Evolutionary conservation across 108 stramenopile species (phyloP), one percentile per base, ranked within the genome.

Genomic region (Nitzschia inconspicua): DNA sequence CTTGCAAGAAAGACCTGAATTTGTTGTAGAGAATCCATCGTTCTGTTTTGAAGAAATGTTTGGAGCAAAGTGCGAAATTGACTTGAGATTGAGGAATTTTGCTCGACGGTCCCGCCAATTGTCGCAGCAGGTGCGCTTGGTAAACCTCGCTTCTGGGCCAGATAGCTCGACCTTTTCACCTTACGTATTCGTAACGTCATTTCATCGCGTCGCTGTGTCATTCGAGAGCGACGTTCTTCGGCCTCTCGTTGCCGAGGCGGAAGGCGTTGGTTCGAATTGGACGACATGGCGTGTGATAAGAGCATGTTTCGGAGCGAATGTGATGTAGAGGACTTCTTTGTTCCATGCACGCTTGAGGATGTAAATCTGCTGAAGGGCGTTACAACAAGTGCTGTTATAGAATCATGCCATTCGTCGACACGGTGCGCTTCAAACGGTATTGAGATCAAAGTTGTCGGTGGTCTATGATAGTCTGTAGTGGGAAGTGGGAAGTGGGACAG

Each of bases 161-260:
- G 43, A 27, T 72, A 72, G 20, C 50, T 44, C 30, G 62, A 63
- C 37, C 54, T 63, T 44, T 72, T 72, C 35, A 64, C 48, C 31
- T 72, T 72, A 26, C 70, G 62, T 29, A 72, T 63, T 26, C 57
- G 32, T 10, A 24, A 36, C 4, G 63, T 62, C 40, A 64, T 32
- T 27, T 46, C 70, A 44, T 58, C 48, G 8, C 70, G 55, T 52
- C 60, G 55, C 27, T 64, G 70, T 6, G 62, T 72, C 56, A 63
- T 64, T 2, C 63, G 55, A 51, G 13, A 36, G 0, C 63, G 62
- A 9, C 57, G n/a, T 8, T 72, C 63, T 32, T 49, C 19, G 16
- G 62, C 56, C 29, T 72, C 63, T 18, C 60, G 31, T 41, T 72
- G 70, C 9, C 36, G 60, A 5, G 43, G 20, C 22, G 62, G 63